Evolutionary conservation across 208 protist genomes (phyloP).

Genomic region (Hexamita inflata): DNA sequence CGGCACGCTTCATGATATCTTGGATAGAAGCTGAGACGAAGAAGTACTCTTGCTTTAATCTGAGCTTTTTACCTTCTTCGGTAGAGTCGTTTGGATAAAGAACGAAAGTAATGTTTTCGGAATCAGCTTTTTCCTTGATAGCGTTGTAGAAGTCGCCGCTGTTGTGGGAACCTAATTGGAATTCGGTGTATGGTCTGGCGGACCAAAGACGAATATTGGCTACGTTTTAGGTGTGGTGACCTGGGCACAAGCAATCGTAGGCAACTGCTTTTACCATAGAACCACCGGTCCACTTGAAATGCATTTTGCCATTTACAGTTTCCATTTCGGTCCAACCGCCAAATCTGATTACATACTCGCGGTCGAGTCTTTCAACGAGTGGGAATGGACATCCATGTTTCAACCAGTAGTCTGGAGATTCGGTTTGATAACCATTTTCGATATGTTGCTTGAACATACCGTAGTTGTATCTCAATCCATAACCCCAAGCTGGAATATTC

Average conservation of each 20-base stretch:
- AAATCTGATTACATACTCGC: slow-evolving; percentile 10
- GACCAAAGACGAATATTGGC: slow-evolving; percentile 31
- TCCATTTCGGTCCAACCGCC: slow-evolving; percentile 18
- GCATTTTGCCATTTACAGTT: background rate
- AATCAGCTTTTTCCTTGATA: slow-evolving; percentile 45
- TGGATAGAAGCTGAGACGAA: slow-evolving; percentile 59
- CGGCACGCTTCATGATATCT: slow-evolving; percentile 58
- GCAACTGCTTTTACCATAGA: slow-evolving; percentile 26
- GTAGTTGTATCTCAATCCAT: slow-evolving; percentile 43
- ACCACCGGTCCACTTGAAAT: slow-evolving; percentile 25
- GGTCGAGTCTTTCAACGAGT: slow-evolving; percentile 17
- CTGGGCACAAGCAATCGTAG: slow-evolving; percentile 29
- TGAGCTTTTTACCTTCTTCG: slow-evolving; percentile 57
- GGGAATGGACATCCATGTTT: slow-evolving; percentile 11
- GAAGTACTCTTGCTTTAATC: slow-evolving; percentile 64
- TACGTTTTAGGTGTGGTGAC: slow-evolving; percentile 24
- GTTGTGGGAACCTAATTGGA: slow-evolving; percentile 38
- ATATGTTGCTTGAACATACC: slow-evolving; percentile 39
- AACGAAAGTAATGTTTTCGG: slow-evolving; percentile 61
- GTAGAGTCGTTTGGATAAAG: slow-evolving; percentile 65
- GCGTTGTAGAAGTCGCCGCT: slow-evolving; percentile 54
- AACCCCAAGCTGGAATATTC: slow-evolving; percentile 48
- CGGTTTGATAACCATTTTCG: slow-evolving; percentile 29
- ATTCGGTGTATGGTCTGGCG: slow-evolving; percentile 27
- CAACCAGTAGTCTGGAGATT: slow-evolving; percentile 36